These are phyloP conservation scores for Rhizoclosmatium sp. DNA, from an alignment of 192 early-diverging fungal genomes.

Conservation along the genomic window DNA sequence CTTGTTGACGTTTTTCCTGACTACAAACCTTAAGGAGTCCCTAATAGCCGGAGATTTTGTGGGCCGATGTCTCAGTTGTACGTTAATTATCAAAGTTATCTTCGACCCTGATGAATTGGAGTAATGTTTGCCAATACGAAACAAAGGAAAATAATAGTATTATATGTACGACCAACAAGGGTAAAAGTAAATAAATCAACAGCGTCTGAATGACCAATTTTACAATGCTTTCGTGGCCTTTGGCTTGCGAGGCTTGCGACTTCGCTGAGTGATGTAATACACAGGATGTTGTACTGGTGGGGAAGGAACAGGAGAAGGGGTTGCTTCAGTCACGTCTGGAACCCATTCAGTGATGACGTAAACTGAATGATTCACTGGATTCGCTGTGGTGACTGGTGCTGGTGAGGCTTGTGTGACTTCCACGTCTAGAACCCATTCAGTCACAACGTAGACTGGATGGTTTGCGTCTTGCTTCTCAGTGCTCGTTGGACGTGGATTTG, in stretches of 20 bases:
- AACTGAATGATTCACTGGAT: background rate
- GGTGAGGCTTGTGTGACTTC: too few relatives aligned
- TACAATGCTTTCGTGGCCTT: background rate
- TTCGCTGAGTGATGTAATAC: constrained; percentile 5
- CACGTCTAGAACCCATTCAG: constrained; percentile 9
- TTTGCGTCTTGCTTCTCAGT: background rate
- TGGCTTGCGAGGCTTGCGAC: constrained; percentile 6
- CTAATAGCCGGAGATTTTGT: constrained; percentile 84
- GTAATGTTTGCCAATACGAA: too few relatives aligned
- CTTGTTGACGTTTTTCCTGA: background rate
- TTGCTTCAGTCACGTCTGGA: constrained; percentile 6
- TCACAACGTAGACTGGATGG: constrained; percentile 14
- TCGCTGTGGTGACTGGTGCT: background rate
- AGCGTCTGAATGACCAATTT: background rate
- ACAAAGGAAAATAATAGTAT: background rate
- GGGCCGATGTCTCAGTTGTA: constrained; percentile 92
- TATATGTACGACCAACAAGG: background rate
- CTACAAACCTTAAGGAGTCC: constrained; percentile 12
- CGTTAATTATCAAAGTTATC: constrained; percentile 86
- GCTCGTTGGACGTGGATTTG: background rate
- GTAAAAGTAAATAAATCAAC: background rate
- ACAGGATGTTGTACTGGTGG: background rate
- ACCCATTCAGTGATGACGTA: constrained; percentile 8
- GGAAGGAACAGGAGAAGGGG: background rate
- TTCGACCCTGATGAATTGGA: constrained; percentile 73